Evolutionary conservation across 2,329 filamentous ascomycete species (phyloP).

Genomic region (Trichoderma hamatum): DNA sequence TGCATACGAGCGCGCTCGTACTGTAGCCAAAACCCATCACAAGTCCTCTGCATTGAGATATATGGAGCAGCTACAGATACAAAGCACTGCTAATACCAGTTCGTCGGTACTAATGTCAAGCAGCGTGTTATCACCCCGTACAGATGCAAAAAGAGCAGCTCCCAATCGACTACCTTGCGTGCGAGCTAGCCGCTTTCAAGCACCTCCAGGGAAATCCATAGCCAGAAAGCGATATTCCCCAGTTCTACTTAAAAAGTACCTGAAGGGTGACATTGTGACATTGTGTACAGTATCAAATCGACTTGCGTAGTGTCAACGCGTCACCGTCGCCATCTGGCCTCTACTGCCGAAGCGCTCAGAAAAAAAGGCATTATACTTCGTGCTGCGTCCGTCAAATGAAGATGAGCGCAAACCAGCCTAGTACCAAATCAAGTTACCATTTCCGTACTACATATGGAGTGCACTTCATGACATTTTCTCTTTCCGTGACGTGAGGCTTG

Average conservation of each 20-base stretch:
- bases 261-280: not conserved
- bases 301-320: not conserved
- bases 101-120: not conserved
- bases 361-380: not conserved
- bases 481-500: not conserved
- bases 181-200: not conserved
- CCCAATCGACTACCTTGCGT: not conserved
- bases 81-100: not conserved
- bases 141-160: not conserved
- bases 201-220: not conserved
- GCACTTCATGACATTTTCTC: not conserved
- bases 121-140: not conserved
- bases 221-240: not conserved
- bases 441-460: not conserved
- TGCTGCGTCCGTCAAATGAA: not conserved
- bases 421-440: not conserved
- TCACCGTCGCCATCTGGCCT: not conserved
- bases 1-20: not conserved
- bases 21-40: not conserved
- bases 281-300: not conserved
- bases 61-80: not conserved
- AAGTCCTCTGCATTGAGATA: constrained; percentile 2
- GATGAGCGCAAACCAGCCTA: not conserved
- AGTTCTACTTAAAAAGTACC: not conserved
- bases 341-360: not conserved